A percentile compares a stretch with the other conserved stretches of the same genome.
Evolutionary conservation across 2,329 filamentous ascomycete genomes (phyloP).

Genomic region (Penicillium occitanis): DNA sequence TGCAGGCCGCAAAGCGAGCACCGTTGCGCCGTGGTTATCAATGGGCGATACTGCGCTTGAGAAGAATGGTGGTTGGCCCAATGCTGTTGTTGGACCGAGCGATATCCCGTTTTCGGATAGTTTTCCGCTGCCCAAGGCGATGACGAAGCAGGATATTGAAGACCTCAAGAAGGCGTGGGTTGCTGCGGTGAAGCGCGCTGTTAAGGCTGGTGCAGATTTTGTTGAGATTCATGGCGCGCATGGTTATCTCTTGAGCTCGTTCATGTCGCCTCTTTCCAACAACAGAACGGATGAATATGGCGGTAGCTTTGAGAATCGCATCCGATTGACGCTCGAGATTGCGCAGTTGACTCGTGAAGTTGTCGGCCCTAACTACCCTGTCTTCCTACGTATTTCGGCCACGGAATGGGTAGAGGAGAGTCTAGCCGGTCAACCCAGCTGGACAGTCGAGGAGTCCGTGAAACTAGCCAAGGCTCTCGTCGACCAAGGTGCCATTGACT

Average conservation of each 20-base stretch:
- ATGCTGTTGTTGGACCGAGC: conserved; percentile 58
- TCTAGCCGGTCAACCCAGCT: conserved; percentile 58
- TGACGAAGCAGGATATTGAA: conserved; percentile 69
- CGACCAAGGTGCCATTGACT: conserved; percentile 67
- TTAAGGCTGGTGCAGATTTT: conserved; percentile 71
- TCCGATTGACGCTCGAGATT: conserved; percentile 66
- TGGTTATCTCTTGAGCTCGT: conserved; percentile 71
- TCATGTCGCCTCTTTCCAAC: conserved; percentile 70
- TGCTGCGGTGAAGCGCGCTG: conserved; percentile 58
- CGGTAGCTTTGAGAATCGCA: conserved; percentile 62
- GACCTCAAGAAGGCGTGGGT: conserved; percentile 63
- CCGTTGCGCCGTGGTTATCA: conserved; percentile 53
- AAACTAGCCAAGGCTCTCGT: conserved; percentile 67
- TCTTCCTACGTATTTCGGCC: conserved; percentile 72
- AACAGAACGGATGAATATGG: conserved; percentile 60
- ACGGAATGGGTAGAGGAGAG: conserved; percentile 72
- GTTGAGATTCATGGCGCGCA: conserved; percentile 81
- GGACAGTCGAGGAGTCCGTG: conserved; percentile 65
- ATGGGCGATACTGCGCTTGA: conserved; percentile 43
- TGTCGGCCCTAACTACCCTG: conserved; percentile 67
- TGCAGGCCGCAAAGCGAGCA: conserved; percentile 66
- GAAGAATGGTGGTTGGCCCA: conserved; percentile 55
- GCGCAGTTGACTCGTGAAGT: conserved; percentile 61
- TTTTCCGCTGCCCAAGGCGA: conserved; percentile 63
- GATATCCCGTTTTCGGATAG: conserved; percentile 62